Evolutionary conservation across 805 yeast species (phyloP).

Genomic region (Hanseniaspora clermontiae): DNA sequence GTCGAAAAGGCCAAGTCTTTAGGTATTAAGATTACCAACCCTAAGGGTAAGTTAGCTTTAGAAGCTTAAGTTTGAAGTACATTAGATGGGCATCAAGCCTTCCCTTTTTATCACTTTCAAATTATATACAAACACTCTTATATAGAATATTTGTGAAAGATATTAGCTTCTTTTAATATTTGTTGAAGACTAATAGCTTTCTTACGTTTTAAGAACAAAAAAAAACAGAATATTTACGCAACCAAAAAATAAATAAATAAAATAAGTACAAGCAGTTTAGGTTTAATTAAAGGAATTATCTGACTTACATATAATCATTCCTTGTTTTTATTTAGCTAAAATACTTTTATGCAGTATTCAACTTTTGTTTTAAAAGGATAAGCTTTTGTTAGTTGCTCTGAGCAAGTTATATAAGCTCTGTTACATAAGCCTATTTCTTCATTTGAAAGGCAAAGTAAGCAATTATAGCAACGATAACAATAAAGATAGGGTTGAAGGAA

Average conservation of each 20-base stretch:
- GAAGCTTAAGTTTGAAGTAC: slow-evolving; percentile 60
- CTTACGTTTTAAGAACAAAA: not conserved
- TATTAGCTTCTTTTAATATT: slow-evolving; percentile 19
- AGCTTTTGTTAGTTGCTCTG: no score
- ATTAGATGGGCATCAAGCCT: not conserved
- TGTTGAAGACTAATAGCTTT: slow-evolving; percentile 15
- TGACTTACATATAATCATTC: no score
- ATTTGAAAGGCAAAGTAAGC: not conserved
- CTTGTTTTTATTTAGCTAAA: no score
- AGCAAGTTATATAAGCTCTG: not conserved
- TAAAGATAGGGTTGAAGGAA: not conserved
- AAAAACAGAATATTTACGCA: not conserved
- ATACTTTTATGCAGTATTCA: no score
- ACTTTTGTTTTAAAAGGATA: no score
- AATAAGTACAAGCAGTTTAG: not conserved
- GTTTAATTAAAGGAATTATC: no score
- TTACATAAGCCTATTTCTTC: not conserved
- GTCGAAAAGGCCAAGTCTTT: slow-evolving; percentile 94
- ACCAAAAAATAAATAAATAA: not conserved
- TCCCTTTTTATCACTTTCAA: not conserved
- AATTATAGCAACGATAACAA: not conserved
- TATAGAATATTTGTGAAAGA: slow-evolving; percentile 8
- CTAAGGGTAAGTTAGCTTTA: slow-evolving; percentile 94
- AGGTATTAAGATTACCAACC: slow-evolving; percentile 98
- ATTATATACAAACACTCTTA: slow-evolving; percentile 1